Base-by-base conservation (phyloP, 805 yeast genomes). In the Wickerhamiella domercqiae region DNA sequence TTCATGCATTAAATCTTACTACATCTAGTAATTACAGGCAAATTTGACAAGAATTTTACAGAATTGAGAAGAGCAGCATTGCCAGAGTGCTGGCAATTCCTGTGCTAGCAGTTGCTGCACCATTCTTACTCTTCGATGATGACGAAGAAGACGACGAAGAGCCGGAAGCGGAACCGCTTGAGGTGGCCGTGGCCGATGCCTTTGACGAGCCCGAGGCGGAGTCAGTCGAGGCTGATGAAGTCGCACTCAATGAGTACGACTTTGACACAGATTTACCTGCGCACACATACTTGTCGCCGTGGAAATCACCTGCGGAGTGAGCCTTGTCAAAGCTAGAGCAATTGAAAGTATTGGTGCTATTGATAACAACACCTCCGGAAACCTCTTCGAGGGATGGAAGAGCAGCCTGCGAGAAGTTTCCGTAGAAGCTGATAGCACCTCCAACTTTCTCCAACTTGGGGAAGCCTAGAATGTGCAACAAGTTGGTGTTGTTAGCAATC, bases 301-400 rank as follows among this genome's bases (percentile, higher is more conserved):
- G 83, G 62, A 90, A 75, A 59, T 70, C 80, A 63, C 93, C 93
- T 52, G 70, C 68, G 55, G 65, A 61, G 70, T 81, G 75, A 57
- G 82, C 71, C 39, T 61, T 53, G 60, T 78, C 71, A 67, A 86
- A 82, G 39, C 69, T 66, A 45, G 68, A 59, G 74, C 98, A 90
- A 64, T 83, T 74, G 63, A 82, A 75, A 54, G 78, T 77, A 38
- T 37, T 41, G 38, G 33, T 21, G 43, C 94, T 70, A 58, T 77
- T 78, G 56, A 90, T 69, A 55, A 66, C 64, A 64, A 86, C 93
- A 62, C 94, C 95, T 73, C 98, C 98, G 59, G 73, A 73, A 53
- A 90, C 94, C 54, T 78, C 71, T 52, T 62, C 66, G 60, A 90
- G 73, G 25, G 71, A 54, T 48, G 77, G 73, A 59, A 90, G 71